Conservation (phyloP, 1,139 yeast genomes). For the Suhomyces bokatorum region DNA sequence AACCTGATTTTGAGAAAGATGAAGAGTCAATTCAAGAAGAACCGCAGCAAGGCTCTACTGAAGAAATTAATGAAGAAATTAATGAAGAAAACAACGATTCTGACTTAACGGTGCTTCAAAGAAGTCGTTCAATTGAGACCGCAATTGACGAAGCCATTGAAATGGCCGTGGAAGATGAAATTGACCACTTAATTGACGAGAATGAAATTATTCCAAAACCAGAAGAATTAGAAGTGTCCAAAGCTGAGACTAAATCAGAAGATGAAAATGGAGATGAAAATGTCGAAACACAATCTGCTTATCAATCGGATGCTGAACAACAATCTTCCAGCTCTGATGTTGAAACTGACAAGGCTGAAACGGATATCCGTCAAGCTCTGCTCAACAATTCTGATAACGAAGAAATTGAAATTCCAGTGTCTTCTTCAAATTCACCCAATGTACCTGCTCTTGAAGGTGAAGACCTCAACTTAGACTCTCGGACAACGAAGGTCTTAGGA, state of each 20-base stretch:
- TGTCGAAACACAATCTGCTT: background rate
- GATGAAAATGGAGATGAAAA: background rate
- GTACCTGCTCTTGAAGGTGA: constrained; percentile 1
- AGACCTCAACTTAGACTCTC: constrained; percentile 6
- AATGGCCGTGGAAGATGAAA: background rate
- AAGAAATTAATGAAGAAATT: no score
- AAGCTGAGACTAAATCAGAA: background rate
- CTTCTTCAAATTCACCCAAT: background rate
- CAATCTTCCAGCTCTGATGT: background rate
- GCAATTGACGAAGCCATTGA: background rate
- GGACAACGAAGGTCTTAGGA: constrained; percentile 13
- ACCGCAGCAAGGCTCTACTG: no score
- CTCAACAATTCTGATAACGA: background rate
- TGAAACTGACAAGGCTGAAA: background rate
- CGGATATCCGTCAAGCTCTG: background rate
- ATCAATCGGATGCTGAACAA: background rate
- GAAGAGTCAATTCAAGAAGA: no score
- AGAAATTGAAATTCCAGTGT: background rate
- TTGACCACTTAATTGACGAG: background rate
- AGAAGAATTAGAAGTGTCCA: no score
- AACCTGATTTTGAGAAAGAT: background rate
- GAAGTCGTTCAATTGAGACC: no score
- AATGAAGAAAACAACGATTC: no score
- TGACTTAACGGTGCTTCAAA: no score
- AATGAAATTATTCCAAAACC: background rate